Percentiles rank a stretch among this genome's conserved stretches.
Conservation (phyloP, 140 eudicot species). For the Erigeron philadelphicus region DNA sequence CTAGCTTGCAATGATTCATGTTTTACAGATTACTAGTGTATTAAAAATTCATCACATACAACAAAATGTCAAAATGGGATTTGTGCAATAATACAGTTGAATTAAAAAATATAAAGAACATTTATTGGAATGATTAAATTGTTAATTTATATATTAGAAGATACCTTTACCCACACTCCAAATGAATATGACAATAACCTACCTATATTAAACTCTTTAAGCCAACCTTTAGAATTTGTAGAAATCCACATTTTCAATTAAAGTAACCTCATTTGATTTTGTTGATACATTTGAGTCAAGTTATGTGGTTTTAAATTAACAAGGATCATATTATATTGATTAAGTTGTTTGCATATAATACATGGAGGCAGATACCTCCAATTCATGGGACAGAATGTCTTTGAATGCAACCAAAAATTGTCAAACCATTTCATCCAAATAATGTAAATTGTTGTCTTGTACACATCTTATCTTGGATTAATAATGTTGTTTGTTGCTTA, state of each 20-base stretch:
- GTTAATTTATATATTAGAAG: neutral
- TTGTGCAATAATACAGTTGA: constrained; percentile 23
- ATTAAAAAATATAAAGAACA: neutral
- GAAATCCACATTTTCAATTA: neutral
- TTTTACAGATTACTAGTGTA: constrained; percentile 6
- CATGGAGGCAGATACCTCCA: constrained; percentile 29
- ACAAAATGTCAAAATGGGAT: constrained; percentile 25
- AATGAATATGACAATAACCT: constrained; percentile 33
- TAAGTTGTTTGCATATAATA: constrained; percentile 20
- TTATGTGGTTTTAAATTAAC: neutral
- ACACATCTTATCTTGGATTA: neutral
- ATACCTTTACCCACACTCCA: constrained; percentile 39
- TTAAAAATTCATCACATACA: constrained; percentile 12
- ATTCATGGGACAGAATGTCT: constrained; percentile 33
- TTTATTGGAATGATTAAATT: constrained; percentile 29
- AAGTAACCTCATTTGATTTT: neutral
- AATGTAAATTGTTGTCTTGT: constrained; percentile 10
- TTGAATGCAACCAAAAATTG: constrained; percentile 28
- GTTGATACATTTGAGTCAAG: neutral
- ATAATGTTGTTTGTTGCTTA: constrained; percentile 16
- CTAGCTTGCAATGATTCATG: neutral
- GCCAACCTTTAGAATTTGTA: constrained; percentile 10
- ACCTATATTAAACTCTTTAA: constrained; percentile 16
- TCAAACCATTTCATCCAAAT: constrained; percentile 26
- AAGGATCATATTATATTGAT: neutral